Percentiles rank a stretch among this genome's conserved stretches.
Evolutionary conservation across 2,329 filamentous ascomycete genomes (phyloP).

Genomic region (Nothomitra cinnamomea): DNA sequence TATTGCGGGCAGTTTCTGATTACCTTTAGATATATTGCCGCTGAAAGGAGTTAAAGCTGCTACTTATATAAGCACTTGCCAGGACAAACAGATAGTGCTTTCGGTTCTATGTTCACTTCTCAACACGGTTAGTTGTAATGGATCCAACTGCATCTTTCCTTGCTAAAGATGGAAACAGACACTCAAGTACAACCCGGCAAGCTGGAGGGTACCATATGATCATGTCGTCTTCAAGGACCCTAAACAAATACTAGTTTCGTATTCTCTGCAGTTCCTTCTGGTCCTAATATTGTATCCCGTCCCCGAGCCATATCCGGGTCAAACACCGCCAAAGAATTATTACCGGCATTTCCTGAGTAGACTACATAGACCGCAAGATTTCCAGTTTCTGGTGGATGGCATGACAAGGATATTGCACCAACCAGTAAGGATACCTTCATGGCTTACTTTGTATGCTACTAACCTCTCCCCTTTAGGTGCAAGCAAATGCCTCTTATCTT

Average conservation of each 20-base stretch:
- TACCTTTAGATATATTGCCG: conserved; percentile 42
- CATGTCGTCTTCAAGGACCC: conserved; percentile 82
- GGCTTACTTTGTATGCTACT: not conserved
- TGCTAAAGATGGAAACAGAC: conserved; percentile 34
- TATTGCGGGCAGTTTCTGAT: conserved; percentile 9
- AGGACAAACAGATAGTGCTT: conserved; percentile 81
- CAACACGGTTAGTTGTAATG: conserved; percentile 56
- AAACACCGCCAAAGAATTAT: conserved; percentile 60
- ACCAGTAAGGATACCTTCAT: conserved; percentile 31
- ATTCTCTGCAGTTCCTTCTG: conserved; percentile 80
- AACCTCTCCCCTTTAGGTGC: conserved; percentile 35
- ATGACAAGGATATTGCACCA: conserved; percentile 88
- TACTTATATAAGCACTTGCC: conserved; percentile 73
- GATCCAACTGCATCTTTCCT: not conserved
- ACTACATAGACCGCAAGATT: conserved; percentile 84
- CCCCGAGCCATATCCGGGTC: conserved; percentile 50
- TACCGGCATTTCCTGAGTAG: conserved; percentile 86
- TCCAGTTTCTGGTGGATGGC: conserved; percentile 90
- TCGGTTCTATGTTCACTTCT: conserved; percentile 82
- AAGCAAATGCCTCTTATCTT: conserved; percentile 75
- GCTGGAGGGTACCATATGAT: conserved; percentile 88
- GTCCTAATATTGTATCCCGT: conserved; percentile 74
- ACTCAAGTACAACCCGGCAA: conserved; percentile 87
- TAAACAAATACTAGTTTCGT: conserved; percentile 78
- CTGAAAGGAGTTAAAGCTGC: conserved; percentile 68